phyloP scores from a whole-genome alignment of 2,329 filamentous ascomycete species.

The Beauveria medogensis region DNA sequence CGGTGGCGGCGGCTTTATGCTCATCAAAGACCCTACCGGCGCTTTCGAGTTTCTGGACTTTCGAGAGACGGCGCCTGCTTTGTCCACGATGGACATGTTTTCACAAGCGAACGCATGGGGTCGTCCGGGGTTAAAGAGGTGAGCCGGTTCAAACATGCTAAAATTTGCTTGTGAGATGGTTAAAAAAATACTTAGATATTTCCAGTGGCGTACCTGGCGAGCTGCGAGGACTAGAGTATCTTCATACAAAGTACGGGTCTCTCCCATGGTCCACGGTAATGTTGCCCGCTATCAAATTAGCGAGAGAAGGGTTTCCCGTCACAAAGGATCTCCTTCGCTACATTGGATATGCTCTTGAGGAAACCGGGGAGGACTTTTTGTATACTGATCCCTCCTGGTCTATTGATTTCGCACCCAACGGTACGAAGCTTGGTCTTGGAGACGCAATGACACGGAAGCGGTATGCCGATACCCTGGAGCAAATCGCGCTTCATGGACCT shows the following conservation, averaged over 20 bases:
- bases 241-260: conserved; percentile 59
- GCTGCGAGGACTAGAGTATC: conserved; percentile 62
- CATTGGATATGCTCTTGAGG: conserved; percentile 46
- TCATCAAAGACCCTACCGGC: conserved; percentile 56
- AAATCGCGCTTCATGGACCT: conserved; percentile 55
- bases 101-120: conserved; percentile 56
- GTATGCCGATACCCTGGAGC: conserved; percentile 65
- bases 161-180: too few relatives aligned
- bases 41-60: conserved; percentile 77
- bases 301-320: conserved; percentile 66
- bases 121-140: background rate
- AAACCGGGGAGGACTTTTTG: conserved; percentile 49
- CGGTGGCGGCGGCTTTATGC: conserved; percentile 72
- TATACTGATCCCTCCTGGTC: conserved; percentile 67
- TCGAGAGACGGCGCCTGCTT: conserved; percentile 73
- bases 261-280: conserved; percentile 61
- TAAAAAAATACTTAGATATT: conserved; percentile 33
- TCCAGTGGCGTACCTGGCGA: conserved; percentile 61
- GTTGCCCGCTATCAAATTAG: conserved; percentile 61
- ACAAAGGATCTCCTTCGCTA: conserved; percentile 63
- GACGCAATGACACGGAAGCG: conserved; percentile 67
- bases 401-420: conserved; percentile 74
- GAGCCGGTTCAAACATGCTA: background rate
- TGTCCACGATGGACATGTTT: conserved; percentile 75
- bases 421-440: conserved; percentile 53